Evolutionary conservation across 768 basidiomycete genomes (phyloP).

Genomic region (Lanmaoa rubissima): DNA sequence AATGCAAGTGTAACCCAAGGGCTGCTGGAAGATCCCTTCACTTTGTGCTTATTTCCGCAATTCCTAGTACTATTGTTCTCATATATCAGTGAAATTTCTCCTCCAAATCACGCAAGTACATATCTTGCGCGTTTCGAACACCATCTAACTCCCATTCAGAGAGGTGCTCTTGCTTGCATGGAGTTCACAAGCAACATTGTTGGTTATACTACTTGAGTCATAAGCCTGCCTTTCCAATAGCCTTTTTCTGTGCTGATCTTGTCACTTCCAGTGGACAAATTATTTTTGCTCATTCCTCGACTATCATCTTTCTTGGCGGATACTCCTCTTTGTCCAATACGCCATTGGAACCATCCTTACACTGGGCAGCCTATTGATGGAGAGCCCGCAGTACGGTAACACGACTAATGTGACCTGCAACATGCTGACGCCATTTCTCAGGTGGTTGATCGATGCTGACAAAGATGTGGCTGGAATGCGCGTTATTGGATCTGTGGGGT

Average conservation of each 20-base stretch:
- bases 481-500: slow-evolving; percentile 86
- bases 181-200: slow-evolving; percentile 93
- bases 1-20: too few relatives aligned
- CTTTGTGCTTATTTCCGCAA: slow-evolving; percentile 4
- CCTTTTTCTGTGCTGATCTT: not conserved
- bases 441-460: slow-evolving; percentile 89
- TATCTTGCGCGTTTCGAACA: not conserved
- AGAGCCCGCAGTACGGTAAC: slow-evolving; percentile 71
- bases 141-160: slow-evolving; percentile 39
- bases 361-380: slow-evolving; percentile 75
- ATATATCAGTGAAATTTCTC: slow-evolving; percentile 95
- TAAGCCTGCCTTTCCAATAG: slow-evolving; percentile 38
- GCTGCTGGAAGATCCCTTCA: not conserved
- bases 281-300: slow-evolving; percentile 90
- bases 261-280: slow-evolving; percentile 72
- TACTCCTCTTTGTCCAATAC: slow-evolving; percentile 87
- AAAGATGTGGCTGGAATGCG: slow-evolving; percentile 79
- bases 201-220: slow-evolving; percentile 88
- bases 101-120: slow-evolving; percentile 74
- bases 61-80: slow-evolving; percentile 81
- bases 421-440: slow-evolving; percentile 29
- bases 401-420: not conserved
- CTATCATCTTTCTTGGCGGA: slow-evolving; percentile 83
- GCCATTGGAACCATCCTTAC: slow-evolving; percentile 82
- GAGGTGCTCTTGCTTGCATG: slow-evolving; percentile 91